Base-by-base conservation (phyloP, 148 eudicot genomes). In the Dysphania ambrosioides region DNA sequence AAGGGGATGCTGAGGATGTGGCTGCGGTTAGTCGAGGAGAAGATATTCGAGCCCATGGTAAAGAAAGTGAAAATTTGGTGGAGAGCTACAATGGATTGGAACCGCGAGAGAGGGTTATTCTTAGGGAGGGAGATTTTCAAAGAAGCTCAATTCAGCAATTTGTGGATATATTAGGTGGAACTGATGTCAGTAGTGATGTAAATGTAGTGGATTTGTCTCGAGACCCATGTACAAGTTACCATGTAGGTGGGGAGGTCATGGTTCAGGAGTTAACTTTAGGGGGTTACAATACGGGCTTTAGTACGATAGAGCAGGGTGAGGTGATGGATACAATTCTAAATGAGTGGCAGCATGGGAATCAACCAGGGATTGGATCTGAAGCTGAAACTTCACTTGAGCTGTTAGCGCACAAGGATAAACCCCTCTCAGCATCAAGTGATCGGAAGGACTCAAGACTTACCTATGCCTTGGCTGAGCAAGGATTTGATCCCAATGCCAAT, bases 221-320 rank as follows among this genome's bases (percentile, higher is more conserved):
- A 55, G 80, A 83, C 62, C 83, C 88, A 32, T 71, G 78, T 78
- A 70, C 79, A 9, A 81, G 86, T 74, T 78, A 84, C 64, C 75
- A 58, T 36, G 89, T 80, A 77, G 77, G 75, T 26, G 75, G 79
- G 16, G 90, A 85, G 57, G 82, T 47, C 63, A 86, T 85, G 81
- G 89, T 90, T 82, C 88, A 87, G 64, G 98, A 93, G 83, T 81
- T 93, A 73, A 86, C 90, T 38, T 69, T 87, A 40, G 78, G 76
- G 63, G 84, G 78, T 77, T 83, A 74, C 64, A 75, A 66, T 79
- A 76, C 84, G 68, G 70, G 77, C 30, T 79, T 83, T 11, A 79
- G 79, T 65, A 66, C 74, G 74, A 78, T 84, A 42, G 79, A 55
- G 47, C 85, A 73, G 38, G 83, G 79, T 64, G 88, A 84, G 47